Evolutionary conservation across 2,329 filamentous ascomycete species (phyloP).

Genomic region (Fusarium sp.): DNA sequence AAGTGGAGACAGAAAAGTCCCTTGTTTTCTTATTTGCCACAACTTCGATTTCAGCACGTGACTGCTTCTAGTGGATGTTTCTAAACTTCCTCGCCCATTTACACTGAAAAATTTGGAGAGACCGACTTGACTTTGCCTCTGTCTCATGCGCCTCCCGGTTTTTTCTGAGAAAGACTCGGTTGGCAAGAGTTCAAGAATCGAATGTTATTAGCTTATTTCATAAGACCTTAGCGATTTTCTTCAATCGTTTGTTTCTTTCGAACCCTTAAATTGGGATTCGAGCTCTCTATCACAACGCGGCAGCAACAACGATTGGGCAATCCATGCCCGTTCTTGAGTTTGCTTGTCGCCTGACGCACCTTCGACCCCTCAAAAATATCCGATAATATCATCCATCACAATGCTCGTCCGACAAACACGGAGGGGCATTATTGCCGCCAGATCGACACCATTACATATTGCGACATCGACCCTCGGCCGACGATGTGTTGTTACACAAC

Average conservation of each 20-base stretch:
- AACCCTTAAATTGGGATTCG: neutral
- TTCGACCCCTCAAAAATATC: neutral
- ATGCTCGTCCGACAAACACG: slow-evolving; percentile 54
- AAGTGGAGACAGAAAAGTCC: slow-evolving; percentile 20
- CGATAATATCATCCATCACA: slow-evolving; percentile 24
- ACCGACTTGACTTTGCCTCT: slow-evolving; percentile 28
- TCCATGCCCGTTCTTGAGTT: slow-evolving; percentile 25
- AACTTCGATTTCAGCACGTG: slow-evolving; percentile 31
- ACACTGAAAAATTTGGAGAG: slow-evolving; percentile 48
- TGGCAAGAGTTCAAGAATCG: neutral
- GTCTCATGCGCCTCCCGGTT: slow-evolving; percentile 33
- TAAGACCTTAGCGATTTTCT: neutral
- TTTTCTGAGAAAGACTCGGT: neutral
- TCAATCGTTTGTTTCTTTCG: neutral
- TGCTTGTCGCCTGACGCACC: slow-evolving; percentile 4
- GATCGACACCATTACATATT: slow-evolving; percentile 29
- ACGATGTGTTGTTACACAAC: slow-evolving; percentile 48
- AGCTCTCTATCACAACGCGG: neutral
- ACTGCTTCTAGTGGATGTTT: slow-evolving; percentile 17
- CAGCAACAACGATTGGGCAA: slow-evolving; percentile 35
- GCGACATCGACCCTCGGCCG: slow-evolving; percentile 32
- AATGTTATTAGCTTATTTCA: neutral
- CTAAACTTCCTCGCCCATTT: slow-evolving; percentile 15
- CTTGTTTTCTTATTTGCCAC: slow-evolving; percentile 21
- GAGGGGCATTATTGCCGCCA: slow-evolving; percentile 39